These are phyloP conservation scores for Globisporangium lucens DNA, from an alignment of 352 stramenopile species.

Conservation along the genomic window DNA sequence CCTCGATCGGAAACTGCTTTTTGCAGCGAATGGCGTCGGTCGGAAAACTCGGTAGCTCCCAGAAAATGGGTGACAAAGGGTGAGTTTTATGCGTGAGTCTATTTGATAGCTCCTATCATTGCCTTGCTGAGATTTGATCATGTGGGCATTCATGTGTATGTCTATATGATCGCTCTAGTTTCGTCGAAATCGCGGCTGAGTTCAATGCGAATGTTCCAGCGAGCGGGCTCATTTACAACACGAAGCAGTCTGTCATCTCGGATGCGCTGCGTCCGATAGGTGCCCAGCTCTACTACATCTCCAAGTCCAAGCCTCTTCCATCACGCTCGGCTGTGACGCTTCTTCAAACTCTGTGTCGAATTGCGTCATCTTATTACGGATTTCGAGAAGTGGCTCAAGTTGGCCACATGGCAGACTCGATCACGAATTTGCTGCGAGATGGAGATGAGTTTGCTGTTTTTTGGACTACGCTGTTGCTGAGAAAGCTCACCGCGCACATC, in stretches of 20 bases:
- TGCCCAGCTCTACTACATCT: constrained; percentile 75
- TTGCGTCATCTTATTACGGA: constrained; percentile 83
- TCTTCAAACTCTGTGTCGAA: constrained; percentile 82
- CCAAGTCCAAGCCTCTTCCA: constrained; percentile 61
- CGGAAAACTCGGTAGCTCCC: constrained; percentile 51
- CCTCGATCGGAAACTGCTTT: constrained; percentile 76
- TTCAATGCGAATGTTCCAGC: constrained; percentile 90
- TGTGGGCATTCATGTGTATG: background rate
- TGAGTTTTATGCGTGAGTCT: constrained; percentile 22
- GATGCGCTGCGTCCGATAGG: constrained; percentile 79
- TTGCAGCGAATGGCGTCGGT: constrained; percentile 73
- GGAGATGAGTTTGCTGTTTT: constrained; percentile 88
- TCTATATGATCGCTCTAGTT: constrained; percentile 29
- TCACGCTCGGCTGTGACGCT: constrained; percentile 67
- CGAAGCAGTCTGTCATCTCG: constrained; percentile 70
- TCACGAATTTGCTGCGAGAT: constrained; percentile 71
- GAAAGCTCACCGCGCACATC: constrained; percentile 55
- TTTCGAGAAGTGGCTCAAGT: constrained; percentile 82
- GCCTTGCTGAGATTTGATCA: background rate
- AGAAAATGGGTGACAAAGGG: constrained; percentile 60
- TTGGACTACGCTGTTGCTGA: constrained; percentile 75
- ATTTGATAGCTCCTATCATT: background rate
- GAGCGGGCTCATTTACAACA: constrained; percentile 83
- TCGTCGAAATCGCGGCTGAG: constrained; percentile 80
- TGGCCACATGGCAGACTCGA: constrained; percentile 70